These are phyloP conservation scores for Neltuma alba DNA, from an alignment of 306 rosid genomes.

Conservation along the genomic window DNA sequence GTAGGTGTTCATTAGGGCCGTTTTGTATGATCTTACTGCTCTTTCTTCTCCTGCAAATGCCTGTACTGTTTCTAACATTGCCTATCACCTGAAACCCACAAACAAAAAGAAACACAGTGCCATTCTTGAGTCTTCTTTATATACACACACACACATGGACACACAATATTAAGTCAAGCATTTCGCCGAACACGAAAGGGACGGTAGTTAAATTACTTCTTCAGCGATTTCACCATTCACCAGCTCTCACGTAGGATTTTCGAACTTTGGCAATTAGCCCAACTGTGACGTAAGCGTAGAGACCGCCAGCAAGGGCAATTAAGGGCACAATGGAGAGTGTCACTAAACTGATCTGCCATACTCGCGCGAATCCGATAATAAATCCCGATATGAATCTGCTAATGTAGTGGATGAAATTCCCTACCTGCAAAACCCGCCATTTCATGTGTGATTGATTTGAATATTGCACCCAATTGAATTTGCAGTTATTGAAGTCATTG, in stretches of 20 bases:
- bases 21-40: constrained; percentile 72
- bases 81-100: constrained; percentile 62
- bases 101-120: neutral
- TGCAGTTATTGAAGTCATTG: neutral
- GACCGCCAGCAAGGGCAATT: constrained; percentile 87
- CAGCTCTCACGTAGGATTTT: constrained; percentile 83
- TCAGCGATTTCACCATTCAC: constrained; percentile 94
- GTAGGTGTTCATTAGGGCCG: constrained; percentile 66
- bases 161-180: neutral
- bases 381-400: constrained; percentile 79
- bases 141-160: too few species aligned
- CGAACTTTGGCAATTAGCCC: constrained; percentile 77
- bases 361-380: constrained; percentile 73
- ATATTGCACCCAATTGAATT: neutral
- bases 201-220: constrained; percentile 52
- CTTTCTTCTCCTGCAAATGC: constrained; percentile 90
- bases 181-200: neutral
- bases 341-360: constrained; percentile 90
- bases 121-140: neutral
- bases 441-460: neutral
- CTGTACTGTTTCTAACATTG: constrained; percentile 90
- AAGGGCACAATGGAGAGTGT: constrained; percentile 87
- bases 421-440: constrained; percentile 59
- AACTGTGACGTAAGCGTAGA: constrained; percentile 70
- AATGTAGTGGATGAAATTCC: constrained; percentile 86